A percentile compares a stretch with the other conserved stretches of the same genome.
phyloP scores from a whole-genome alignment of 23 red algal species.

The Pyropia yezoensis region DNA sequence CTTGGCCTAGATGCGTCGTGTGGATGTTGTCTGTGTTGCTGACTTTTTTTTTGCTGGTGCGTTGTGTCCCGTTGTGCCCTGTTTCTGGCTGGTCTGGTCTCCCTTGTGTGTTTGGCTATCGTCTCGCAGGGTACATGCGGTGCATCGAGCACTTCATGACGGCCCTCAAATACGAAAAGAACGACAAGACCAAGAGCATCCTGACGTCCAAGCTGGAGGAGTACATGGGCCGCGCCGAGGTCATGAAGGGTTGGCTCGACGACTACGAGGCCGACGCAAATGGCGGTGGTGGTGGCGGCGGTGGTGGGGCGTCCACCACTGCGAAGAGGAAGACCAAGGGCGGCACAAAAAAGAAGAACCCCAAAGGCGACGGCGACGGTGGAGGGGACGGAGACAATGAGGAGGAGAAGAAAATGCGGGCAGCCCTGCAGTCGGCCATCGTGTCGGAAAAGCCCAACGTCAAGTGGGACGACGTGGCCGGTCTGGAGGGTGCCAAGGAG shows the following conservation, averaged over 20 bases:
- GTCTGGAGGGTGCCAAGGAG: conserved; percentile 91
- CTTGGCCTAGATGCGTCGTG: no score
- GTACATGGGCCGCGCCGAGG: conserved; percentile 70
- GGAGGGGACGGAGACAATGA: conserved; percentile 26
- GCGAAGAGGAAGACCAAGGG: conserved; percentile 14
- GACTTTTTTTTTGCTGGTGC: no score
- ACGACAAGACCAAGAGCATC: conserved; percentile 46
- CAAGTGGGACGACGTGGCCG: conserved; percentile 95
- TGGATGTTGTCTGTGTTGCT: no score
- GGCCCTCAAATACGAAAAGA: conserved; percentile 75
- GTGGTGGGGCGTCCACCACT: conserved; percentile 5
- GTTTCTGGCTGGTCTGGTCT: no score
- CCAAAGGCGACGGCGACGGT: conserved; percentile 11
- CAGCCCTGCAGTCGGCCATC: conserved; percentile 50
- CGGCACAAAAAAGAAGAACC: conserved; percentile 12
- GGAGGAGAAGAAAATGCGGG: conserved; percentile 39
- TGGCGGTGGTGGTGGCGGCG: conserved; percentile 1
- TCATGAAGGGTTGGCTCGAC: conserved; percentile 78
- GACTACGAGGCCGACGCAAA: conserved; percentile 28
- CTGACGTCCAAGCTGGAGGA: conserved; percentile 41
- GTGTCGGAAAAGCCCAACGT: conserved; percentile 91
- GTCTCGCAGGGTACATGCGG: conserved; percentile 14
- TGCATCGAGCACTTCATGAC: conserved; percentile 50
- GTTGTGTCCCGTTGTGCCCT: no score
- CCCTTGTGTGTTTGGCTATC: no score